Percentiles rank a stretch among this genome's conserved stretches.
phyloP scores from a whole-genome alignment of 495 filamentous ascomycete genomes.

The Amniculicola lignicola region DNA sequence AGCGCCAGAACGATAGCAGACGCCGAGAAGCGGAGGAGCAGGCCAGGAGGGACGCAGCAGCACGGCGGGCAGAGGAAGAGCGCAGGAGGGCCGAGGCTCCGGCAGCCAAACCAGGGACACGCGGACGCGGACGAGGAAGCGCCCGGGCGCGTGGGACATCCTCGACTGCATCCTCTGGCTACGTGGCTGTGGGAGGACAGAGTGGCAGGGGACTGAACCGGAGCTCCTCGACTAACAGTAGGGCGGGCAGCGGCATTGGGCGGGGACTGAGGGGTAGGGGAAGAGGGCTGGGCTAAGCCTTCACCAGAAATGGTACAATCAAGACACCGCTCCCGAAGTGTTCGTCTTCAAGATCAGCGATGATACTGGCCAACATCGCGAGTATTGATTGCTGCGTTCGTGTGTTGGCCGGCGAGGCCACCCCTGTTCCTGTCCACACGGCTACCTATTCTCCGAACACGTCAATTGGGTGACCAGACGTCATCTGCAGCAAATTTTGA shows the following conservation, averaged over 20 bases:
- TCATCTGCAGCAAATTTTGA: too few relatives aligned
- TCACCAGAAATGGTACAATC: too few relatives aligned
- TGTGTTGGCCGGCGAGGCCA: too few relatives aligned
- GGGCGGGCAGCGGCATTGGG: constrained; percentile 18
- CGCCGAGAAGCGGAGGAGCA: constrained; percentile 71
- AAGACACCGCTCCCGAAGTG: too few relatives aligned
- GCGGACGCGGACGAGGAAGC: constrained; percentile 38
- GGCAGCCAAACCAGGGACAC: constrained; percentile 46
- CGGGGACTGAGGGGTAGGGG: constrained; percentile 19
- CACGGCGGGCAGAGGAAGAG: constrained; percentile 67
- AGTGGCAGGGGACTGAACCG: constrained; percentile 21
- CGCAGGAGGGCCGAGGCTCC: constrained; percentile 48
- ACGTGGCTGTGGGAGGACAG: constrained; percentile 21
- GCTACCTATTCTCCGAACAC: too few relatives aligned
- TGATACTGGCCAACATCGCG: too few relatives aligned
- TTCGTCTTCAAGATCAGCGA: too few relatives aligned
- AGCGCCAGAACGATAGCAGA: constrained; percentile 70
- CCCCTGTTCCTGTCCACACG: too few relatives aligned
- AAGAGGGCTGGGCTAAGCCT: constrained; percentile 17
- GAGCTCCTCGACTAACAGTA: constrained; percentile 11
- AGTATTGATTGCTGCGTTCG: too few relatives aligned
- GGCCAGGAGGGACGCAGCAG: constrained; percentile 67
- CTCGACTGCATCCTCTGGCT: constrained; percentile 12
- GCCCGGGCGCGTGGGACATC: constrained; percentile 24
- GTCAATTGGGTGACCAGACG: too few relatives aligned